Conservation (phyloP, 179 eudicot genomes). For the Carnegiea gigantea region DNA sequence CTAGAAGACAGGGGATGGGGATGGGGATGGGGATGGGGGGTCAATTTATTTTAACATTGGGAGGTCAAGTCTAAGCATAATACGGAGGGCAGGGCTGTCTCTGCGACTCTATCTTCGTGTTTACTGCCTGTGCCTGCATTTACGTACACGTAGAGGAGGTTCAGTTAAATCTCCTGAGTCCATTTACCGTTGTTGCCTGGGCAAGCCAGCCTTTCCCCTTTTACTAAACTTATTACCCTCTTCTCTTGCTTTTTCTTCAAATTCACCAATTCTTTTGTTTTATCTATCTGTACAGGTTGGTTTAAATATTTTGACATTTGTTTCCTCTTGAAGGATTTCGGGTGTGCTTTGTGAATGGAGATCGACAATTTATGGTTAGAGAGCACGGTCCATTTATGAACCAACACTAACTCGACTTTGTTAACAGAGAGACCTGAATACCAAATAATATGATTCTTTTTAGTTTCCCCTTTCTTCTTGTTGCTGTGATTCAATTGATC, state of each 20-base stretch:
- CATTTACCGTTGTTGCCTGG: conserved; percentile 19
- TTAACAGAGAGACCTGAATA: too few species aligned
- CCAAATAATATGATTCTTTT: too few species aligned
- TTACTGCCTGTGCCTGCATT: not conserved
- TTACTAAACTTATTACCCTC: not conserved
- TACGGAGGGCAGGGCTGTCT: too few species aligned
- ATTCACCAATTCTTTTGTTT: too few species aligned
- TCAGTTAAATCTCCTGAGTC: conserved; percentile 20
- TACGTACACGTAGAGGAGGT: not conserved
- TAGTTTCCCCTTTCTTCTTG: too few species aligned
- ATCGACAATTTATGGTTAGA: too few species aligned
- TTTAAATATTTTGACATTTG: too few species aligned
- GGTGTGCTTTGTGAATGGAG: too few species aligned
- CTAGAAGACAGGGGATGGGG: not conserved
- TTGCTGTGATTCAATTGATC: not conserved
- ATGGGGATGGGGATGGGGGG: not conserved
- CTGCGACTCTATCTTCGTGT: not conserved
- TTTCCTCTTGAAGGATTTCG: too few species aligned
- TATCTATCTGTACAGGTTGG: too few species aligned
- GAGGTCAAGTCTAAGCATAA: not conserved
- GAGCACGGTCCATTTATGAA: too few species aligned
- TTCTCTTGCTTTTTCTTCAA: not conserved
- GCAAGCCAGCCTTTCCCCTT: not conserved
- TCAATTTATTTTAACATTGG: conserved; percentile 13
- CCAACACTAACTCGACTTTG: too few species aligned